phyloP scores from a whole-genome alignment of 1,139 yeast genomes.

The Scheffersomyces illinoinensis region DNA sequence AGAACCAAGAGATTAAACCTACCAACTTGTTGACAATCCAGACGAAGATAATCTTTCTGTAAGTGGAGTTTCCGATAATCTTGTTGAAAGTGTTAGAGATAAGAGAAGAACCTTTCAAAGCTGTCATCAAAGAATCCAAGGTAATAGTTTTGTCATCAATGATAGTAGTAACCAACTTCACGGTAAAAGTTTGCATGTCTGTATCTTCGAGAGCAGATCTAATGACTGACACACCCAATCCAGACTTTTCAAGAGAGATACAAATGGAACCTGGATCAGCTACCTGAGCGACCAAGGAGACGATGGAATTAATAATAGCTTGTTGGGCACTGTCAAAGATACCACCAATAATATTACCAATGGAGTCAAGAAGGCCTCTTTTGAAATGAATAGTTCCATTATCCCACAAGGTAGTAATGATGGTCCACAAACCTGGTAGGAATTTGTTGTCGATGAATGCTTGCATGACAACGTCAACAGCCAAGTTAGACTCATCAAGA shows the following conservation, averaged over 20 bases:
- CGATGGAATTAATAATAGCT: conserved; percentile 8
- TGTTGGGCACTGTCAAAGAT: conserved; percentile 5
- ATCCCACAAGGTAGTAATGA: conserved; percentile 17
- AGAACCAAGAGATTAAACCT: background rate
- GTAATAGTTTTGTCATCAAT: conserved; percentile 20
- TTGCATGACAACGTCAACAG: conserved; percentile 27
- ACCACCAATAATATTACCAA: conserved; percentile 3
- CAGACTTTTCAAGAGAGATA: conserved; percentile 29
- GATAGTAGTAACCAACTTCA: conserved; percentile 18
- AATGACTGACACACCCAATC: conserved; percentile 27
- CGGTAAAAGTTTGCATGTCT: conserved; percentile 22
- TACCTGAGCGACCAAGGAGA: conserved; percentile 16
- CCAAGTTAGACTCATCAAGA: conserved; percentile 28
- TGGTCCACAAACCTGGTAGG: conserved; percentile 21
- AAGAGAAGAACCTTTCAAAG: conserved; percentile 14
- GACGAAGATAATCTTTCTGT: conserved; percentile 5
- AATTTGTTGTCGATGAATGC: conserved; percentile 22
- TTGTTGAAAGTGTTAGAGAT: conserved; percentile 8
- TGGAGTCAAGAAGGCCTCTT: conserved; percentile 7
- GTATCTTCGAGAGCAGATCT: conserved; percentile 21
- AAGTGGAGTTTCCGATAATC: conserved; percentile 11
- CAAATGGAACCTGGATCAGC: conserved; percentile 20
- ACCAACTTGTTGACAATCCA: background rate
- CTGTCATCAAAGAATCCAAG: conserved; percentile 11
- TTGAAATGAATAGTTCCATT: conserved; percentile 12